Base-by-base conservation (phyloP, 371 early-diverging fungal species). In the Circinella minor region DNA sequence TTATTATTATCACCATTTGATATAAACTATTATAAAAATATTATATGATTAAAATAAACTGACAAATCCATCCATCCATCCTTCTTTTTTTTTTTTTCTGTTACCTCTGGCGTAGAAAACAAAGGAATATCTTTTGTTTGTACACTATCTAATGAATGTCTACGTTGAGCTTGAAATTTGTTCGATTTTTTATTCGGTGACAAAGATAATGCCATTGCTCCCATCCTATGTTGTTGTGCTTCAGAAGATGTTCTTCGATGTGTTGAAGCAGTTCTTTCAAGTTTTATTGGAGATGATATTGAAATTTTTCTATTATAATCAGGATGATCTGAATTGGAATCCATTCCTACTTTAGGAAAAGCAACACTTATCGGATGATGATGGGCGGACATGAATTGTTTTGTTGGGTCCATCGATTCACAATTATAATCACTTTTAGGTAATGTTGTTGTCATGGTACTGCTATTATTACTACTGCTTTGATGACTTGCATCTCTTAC, bases 141-240 rank as follows among this genome's bases (percentile, higher is more conserved):
- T 13, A 51, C 15, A 51, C 67, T 68, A 54, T 72, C 73, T 59
- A 72, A 68, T 1, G 73, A 72, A 65, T 72, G 73, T 17, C 73
- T 43, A 54, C 66, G 36, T 39, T 18, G 60, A 51, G 6, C 8
- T 15, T 51, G 14, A 1, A 51, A n/a, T 14, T 51, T 51, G 51
- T 0, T 51, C 14, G 51, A 15, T 5, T n/a, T 8, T 51, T n/a
- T 51, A 17, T 51, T 55, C 55, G 66, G 36, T 34, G 51, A 17
- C 8, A 15, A n/a, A 14, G 61, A 27, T 2, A 27, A 27, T 27
- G 27, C 27, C 2, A 27, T 27, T 27, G 27, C 27, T 27, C 27
- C 27, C 0, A 27, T 27, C n/a, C 36, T 17, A 11, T 46, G 37
- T 9, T 34, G 17, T 20, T 13, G 70, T 13, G 48, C 65, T n/a